phyloP scores from a whole-genome alignment of 1,139 yeast species.

The Pichia sp. region DNA sequence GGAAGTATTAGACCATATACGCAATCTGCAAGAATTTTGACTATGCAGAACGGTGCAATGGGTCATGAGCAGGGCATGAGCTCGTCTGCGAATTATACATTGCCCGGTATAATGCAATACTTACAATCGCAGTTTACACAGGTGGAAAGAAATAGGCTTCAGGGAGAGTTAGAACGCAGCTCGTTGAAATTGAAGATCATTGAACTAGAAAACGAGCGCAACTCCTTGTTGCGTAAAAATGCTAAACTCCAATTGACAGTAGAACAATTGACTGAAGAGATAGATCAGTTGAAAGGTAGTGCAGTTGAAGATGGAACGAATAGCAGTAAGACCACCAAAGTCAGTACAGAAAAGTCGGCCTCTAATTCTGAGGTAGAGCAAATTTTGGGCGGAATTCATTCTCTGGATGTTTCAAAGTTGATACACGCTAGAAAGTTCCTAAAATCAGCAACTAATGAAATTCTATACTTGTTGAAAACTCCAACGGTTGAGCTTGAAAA shows the following conservation, averaged over 20 bases:
- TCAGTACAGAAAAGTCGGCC: neutral
- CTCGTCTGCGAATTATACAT: conserved; percentile 39
- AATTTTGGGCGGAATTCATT: conserved; percentile 19
- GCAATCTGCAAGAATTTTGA: no score
- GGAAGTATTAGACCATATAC: no score
- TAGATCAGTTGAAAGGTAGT: neutral
- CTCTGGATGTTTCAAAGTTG: conserved; percentile 27
- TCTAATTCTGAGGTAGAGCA: conserved; percentile 2
- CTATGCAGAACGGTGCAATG: conserved; percentile 11
- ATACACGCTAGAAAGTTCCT: conserved; percentile 32
- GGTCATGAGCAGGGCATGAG: conserved; percentile 7
- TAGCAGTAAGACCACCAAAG: neutral
- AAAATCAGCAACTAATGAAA: conserved; percentile 33
- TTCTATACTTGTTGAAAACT: conserved; percentile 31
- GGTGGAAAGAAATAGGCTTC: conserved; percentile 53
- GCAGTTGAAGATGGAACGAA: neutral
- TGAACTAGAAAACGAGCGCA: conserved; percentile 52
- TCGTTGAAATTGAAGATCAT: conserved; percentile 54
- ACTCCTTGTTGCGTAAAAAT: conserved; percentile 35
- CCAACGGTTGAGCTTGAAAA: conserved; percentile 31
- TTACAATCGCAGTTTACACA: conserved; percentile 57
- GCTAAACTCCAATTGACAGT: conserved; percentile 25
- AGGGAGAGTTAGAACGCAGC: conserved; percentile 52
- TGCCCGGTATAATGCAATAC: conserved; percentile 64
- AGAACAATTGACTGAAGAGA: conserved; percentile 21